Evolutionary conservation across 1,139 yeast species (phyloP), one percentile per base, ranked within the genome.

Genomic region (Yamadazyma dushanensis): DNA sequence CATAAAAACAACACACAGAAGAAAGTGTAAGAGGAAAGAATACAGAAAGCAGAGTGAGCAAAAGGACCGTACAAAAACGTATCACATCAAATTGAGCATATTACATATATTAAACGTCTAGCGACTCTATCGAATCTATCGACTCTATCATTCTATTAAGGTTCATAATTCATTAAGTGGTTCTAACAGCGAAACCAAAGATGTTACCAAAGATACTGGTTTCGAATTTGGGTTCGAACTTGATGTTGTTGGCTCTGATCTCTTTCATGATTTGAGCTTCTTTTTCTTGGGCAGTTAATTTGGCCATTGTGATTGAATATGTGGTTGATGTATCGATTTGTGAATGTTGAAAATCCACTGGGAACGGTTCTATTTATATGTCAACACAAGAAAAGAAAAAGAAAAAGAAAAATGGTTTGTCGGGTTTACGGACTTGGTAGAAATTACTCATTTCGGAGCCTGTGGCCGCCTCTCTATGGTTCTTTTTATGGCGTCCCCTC

Each of bases 231-330:
- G 70, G 56, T 46, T 68, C 73, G 54, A 48, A 69, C 49, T 59
- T 64, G 34, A 53, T 57, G 35, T 50, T 37, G 39, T 49, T 51
- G 25, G 66, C 57, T 62, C 72, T 66, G 46, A 70, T 70, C 46
- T 70, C 75, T 39, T 60, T 61, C 76, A 70, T 70, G 47, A 70
- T 70, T 50, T 58, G 61, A 45, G 73, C 75, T 59, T 70, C 76
- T 57, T 70, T 70, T 54, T 70, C 74, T 47, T 56, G 61, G 38
- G 71, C 72, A 46, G 63, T 56, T 49, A 59, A 43, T 49, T 51
- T 57, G 35, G 46, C 40, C 40, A 37, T 39, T 26, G 17, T 39
- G 10, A 28, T 22, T 10, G n/a, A 18, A 16, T 29, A 5, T 23
- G 27, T 30, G 3, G 19, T 26, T 5, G 6, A 4, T 26, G 13